phyloP scores from a whole-genome alignment of 345 rosid genomes.

The Gossypium rotundifolium region DNA sequence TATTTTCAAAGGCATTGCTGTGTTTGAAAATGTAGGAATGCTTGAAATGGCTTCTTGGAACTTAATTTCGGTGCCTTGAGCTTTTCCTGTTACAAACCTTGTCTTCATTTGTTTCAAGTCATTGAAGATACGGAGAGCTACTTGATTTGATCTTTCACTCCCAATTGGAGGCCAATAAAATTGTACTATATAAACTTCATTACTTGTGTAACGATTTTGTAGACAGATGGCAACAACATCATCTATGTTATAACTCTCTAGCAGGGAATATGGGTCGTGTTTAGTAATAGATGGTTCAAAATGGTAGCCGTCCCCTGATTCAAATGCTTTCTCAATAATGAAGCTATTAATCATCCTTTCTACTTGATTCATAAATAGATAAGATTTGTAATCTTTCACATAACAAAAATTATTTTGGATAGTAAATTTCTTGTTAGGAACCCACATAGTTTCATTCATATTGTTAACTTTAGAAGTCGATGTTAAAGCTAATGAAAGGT shows the following conservation, averaged over 20 bases:
- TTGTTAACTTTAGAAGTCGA: too few relatives aligned
- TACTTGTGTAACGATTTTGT: not conserved
- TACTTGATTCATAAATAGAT: not conserved
- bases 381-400: too few relatives aligned
- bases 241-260: rapidly evolving
- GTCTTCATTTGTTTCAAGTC: not conserved
- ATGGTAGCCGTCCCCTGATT: not conserved
- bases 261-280: rapidly evolving
- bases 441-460: too few relatives aligned
- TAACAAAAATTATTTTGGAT: too few relatives aligned
- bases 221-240: not conserved
- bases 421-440: too few relatives aligned
- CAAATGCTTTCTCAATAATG: not conserved
- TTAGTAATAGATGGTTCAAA: not conserved
- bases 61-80: too few relatives aligned
- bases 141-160: too few relatives aligned
- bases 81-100: not conserved
- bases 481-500: too few relatives aligned
- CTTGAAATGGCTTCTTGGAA: not conserved
- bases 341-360: too few relatives aligned
- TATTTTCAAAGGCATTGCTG: too few relatives aligned
- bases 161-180: not conserved
- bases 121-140: not conserved
- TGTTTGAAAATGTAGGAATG: too few relatives aligned
- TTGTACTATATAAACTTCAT: not conserved